Base-by-base conservation (phyloP, 169 alveolate species). In the Cryptosporidium muris region DNA sequence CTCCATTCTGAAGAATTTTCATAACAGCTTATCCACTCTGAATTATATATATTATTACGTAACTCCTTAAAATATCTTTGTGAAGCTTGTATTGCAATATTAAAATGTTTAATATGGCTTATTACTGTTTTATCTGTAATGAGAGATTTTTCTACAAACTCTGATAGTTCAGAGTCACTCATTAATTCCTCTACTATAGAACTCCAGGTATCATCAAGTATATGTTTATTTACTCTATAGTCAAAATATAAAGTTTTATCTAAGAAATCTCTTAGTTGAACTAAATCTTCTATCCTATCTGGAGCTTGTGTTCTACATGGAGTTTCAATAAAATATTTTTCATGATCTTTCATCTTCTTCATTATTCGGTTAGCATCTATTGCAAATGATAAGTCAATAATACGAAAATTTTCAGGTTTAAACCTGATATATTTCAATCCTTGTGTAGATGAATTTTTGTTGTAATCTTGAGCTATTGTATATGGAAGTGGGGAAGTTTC, bases 1-100 rank as follows among this genome's bases (percentile, higher is more conserved):
- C 51, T 74, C 85, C 85, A 74, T 42, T 74, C 85, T 45, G 54
- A 58, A 43, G 60, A 51, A 48, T 74, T 74, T 14, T 74, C 85
- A 66, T 68, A 74, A 43, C 85, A 74, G 4, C 85, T 42, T 25
- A 49, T 74, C 85, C 85, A 74, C 11, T 74, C 85, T 45, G 85
- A 68, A 2, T 68, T 63, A 74, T 74, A 74, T 14, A 74, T 74
- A 56, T 74, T 58, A 38, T 74, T 74, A 43, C 85, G 40, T 7
- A 74, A 42, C 37, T 74, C 85, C 40, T 58, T 74, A 43, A 74
- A 74, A 40, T 58, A 74, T 38, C 85, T 74, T 43, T 74, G 85
- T 43, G 60, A 63, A 16, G 60, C 74, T 45, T 74, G 85, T 34
- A 74, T 74, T 25, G 85, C 67, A 11, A 63, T 53, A 42, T 58